These are phyloP conservation scores for Dillenia turbinata DNA, from an alignment of 164 flowering plant genomes.

Conservation along the genomic window DNA sequence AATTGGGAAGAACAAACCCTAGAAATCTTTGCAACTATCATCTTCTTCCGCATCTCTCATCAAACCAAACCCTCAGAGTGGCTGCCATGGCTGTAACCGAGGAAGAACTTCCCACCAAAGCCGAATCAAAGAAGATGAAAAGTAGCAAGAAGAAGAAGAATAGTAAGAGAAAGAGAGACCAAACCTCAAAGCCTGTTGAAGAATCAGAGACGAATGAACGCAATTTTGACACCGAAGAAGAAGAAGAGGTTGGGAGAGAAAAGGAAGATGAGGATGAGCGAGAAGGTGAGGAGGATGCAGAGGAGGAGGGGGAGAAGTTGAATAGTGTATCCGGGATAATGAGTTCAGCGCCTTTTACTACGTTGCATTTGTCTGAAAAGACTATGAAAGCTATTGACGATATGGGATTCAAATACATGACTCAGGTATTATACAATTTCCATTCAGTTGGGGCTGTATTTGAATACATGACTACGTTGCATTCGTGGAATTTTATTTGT, in stretches of 20 bases:
- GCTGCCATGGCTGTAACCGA: conserved; percentile 10
- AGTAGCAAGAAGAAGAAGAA: conserved; percentile 16
- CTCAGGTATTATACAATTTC: no score
- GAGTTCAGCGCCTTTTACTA: conserved; percentile 52
- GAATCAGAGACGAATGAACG: neutral
- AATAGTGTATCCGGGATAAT: conserved; percentile 52
- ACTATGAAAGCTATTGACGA: no score
- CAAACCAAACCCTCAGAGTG: no score
- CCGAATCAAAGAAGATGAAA: no score
- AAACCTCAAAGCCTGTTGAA: conserved; percentile 1
- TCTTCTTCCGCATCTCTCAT: no score
- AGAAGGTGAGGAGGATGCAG: conserved; percentile 4
- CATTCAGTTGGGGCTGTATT: no score
- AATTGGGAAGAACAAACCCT: no score
- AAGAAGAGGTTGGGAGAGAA: conserved; percentile 6
- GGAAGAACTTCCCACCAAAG: neutral
- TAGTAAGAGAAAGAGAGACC: conserved; percentile 26
- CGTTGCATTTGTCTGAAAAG: no score
- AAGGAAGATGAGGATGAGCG: conserved; percentile 1
- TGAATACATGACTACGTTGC: no score
- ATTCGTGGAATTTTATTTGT: no score
- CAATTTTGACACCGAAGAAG: conserved; percentile 8
- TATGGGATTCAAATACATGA: no score
- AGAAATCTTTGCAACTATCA: no score
- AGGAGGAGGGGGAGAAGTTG: conserved; percentile 14